Evolutionary conservation across 805 yeast genomes (phyloP).

Genomic region (Saccharomycopsis vini): DNA sequence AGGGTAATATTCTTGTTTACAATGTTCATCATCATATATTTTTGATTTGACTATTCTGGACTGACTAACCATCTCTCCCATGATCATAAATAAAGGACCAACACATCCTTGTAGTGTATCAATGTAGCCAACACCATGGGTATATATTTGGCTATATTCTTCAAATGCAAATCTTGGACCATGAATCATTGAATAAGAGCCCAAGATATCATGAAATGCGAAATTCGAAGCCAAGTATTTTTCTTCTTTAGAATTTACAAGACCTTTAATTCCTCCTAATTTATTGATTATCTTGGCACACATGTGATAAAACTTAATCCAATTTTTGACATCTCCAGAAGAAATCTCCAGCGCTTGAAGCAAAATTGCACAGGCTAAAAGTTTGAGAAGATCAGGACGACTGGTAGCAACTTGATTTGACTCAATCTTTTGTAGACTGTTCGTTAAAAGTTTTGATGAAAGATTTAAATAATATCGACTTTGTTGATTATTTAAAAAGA

Average conservation of each 20-base stretch:
- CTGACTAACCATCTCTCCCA: conserved; percentile 5
- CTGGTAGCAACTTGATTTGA: background rate
- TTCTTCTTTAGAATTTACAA: conserved; percentile 10
- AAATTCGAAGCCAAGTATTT: conserved; percentile 13
- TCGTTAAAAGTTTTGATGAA: background rate
- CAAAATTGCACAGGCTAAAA: conserved; percentile 8
- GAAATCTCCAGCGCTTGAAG: conserved; percentile 14
- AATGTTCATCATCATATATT: background rate
- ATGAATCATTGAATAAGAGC: background rate
- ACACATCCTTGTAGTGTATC: conserved; percentile 14
- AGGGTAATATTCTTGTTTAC: background rate
- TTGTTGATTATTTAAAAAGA: conserved; percentile 1
- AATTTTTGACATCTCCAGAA: conserved; percentile 15
- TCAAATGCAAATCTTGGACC: conserved; percentile 11
- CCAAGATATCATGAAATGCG: conserved; percentile 12
- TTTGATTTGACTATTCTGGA: background rate
- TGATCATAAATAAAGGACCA: conserved; percentile 13
- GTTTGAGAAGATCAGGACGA: conserved; percentile 1
- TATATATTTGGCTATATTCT: conserved; percentile 8
- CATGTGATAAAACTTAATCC: conserved; percentile 6
- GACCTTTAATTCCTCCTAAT: conserved; percentile 9
- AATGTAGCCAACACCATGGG: conserved; percentile 6
- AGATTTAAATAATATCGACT: conserved; percentile 1
- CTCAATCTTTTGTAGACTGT: background rate
- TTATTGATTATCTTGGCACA: conserved; percentile 3